These are phyloP conservation scores for Ascochyta clinopodiicola DNA, from an alignment of 2,329 filamentous ascomycete species.

Conservation along the genomic window DNA sequence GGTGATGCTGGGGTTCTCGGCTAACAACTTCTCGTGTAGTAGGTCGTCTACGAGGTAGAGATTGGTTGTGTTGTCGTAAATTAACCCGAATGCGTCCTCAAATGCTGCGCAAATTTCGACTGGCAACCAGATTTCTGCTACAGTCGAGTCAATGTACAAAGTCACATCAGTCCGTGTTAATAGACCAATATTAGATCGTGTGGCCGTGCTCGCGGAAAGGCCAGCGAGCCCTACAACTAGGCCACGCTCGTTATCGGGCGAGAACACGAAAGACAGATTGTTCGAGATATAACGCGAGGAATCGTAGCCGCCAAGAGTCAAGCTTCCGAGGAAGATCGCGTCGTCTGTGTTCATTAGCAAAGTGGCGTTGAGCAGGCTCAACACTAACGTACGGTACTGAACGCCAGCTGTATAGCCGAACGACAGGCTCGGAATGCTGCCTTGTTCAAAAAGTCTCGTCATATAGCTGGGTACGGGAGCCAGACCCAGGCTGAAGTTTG, in stretches of 20 bases:
- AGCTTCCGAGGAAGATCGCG: conserved; percentile 48
- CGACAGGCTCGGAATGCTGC: conserved; percentile 72
- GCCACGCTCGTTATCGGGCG: conserved; percentile 64
- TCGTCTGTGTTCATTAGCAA: conserved; percentile 34
- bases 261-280: conserved; percentile 63
- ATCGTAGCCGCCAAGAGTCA: conserved; percentile 77
- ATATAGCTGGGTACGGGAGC: conserved; percentile 63
- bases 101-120: conserved; percentile 67
- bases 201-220: conserved; percentile 43
- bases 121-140: conserved; percentile 58
- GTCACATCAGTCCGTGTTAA: conserved; percentile 46
- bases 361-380: neutral
- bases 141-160: conserved; percentile 57
- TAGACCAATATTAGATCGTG: conserved; percentile 44
- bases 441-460: conserved; percentile 58
- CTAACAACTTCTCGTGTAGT: conserved; percentile 59
- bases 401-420: conserved; percentile 80
- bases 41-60: conserved; percentile 69
- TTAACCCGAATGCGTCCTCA: conserved; percentile 67
- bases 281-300: conserved; percentile 67
- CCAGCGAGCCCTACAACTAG: conserved; percentile 63
- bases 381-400: conserved; percentile 65
- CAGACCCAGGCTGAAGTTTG: conserved; percentile 60
- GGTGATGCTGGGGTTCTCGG: conserved; percentile 52
- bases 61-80: conserved; percentile 67